Evolutionary conservation across 495 filamentous ascomycete species (phyloP).

Genomic region (Penicillium bialowiezense): DNA sequence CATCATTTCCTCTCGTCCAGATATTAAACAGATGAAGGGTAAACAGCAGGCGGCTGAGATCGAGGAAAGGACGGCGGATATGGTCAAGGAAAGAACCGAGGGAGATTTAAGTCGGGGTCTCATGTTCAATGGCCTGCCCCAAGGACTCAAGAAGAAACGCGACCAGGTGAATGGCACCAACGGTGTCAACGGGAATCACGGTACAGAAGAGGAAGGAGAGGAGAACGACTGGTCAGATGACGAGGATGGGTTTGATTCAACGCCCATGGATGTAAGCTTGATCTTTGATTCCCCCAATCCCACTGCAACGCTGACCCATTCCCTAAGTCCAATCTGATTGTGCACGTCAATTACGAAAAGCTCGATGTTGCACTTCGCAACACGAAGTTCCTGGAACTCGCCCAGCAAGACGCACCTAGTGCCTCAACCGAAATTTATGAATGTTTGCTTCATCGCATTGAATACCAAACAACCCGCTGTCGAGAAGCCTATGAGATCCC

Average conservation of each 20-base stretch:
- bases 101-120: conserved; percentile 33
- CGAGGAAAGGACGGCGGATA: conserved; percentile 27
- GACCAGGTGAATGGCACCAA: conserved; percentile 22
- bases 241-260: conserved; percentile 32
- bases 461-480: conserved; percentile 66
- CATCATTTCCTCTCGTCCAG: conserved; percentile 29
- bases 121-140: conserved; percentile 37
- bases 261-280: conserved; percentile 41
- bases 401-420: conserved; percentile 50
- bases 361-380: conserved; percentile 79
- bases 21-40: conserved; percentile 47
- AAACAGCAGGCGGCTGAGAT: conserved; percentile 60
- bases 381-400: conserved; percentile 62
- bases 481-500: conserved; percentile 56
- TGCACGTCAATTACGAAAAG: conserved; percentile 85
- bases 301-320: neutral
- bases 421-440: conserved; percentile 71
- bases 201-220: conserved; percentile 25
- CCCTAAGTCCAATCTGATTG: conserved; percentile 54
- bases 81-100: conserved; percentile 33
- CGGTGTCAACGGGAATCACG: conserved; percentile 24
- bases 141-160: conserved; percentile 34
- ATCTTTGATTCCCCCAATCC: neutral
- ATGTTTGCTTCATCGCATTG: conserved; percentile 64
- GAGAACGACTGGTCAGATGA: conserved; percentile 43